Evolutionary conservation across 495 filamentous ascomycete genomes (phyloP), one percentile per base, ranked within the genome.

Genomic region (Cercophora samala): DNA sequence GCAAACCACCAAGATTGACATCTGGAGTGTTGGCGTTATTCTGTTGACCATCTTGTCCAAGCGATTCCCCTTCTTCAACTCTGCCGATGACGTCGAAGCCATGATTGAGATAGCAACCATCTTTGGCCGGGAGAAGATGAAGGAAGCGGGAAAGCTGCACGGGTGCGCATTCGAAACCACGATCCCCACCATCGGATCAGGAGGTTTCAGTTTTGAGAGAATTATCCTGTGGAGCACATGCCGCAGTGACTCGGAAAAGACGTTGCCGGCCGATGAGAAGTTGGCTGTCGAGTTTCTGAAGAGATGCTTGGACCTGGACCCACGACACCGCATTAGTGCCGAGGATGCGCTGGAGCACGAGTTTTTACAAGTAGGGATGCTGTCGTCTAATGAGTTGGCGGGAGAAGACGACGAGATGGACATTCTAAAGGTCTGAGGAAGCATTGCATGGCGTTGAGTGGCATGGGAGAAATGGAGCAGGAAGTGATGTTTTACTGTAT

Each of bases 61-160:
- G 62, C 90, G 95, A 6, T 99, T 99, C 70, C 95, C 95, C 53
- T 99, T 99, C 80, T 99, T 99, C 84, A 97, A 99, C 79, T 94
- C 91, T 51, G 89, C 92, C 15, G 95, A 99, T 74, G 95, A 99
- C 69, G 87, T 99, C 60, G 95, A 99, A 72, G 95, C 96, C 26
- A 90, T 97, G 85, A 92, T 99, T 64, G 95, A 99, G 75, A 95
- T 99, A 69, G 90, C 93, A 19, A 95, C 92, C 63, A 96, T 98
- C 58, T 97, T 97, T 75, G 95, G 95, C n/a, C 84, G 82, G 18
- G 84, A 83, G 69, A 84, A 87, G 56, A 97, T 99, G 95, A 90
- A 89, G 68, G 73, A 83, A 17, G 89, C 88, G n/a, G 92, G 92
- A 0, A 82, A 88, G 26, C 81, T 97, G 66, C 95, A 99, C 71